Conservation (phyloP, 2,329 filamentous ascomycete species). For the Pseudocercospora fuligena region DNA sequence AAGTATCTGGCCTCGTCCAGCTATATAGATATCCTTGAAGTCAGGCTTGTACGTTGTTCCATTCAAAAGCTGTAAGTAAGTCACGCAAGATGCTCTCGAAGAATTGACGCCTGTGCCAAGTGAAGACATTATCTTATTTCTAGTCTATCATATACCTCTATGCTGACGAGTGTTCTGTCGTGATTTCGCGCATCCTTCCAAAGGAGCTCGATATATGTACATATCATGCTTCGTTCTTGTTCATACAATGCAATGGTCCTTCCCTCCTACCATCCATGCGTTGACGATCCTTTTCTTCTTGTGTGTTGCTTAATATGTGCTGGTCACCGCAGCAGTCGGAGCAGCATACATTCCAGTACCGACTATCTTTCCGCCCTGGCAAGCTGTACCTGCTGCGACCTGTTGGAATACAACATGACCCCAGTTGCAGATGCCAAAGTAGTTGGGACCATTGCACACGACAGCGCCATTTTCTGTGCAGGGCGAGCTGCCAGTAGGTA, state of each 20-base stretch:
- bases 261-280: background rate
- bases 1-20: too few relatives aligned
- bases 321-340: background rate
- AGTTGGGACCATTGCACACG: slow-evolving; percentile 46
- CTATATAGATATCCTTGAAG: too few relatives aligned
- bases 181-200: background rate
- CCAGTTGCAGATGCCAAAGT: slow-evolving; percentile 52
- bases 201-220: too few relatives aligned
- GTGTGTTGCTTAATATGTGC: background rate
- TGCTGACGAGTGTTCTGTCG: background rate
- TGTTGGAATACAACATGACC: slow-evolving; percentile 46
- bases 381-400: slow-evolving; percentile 51
- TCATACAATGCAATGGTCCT: background rate
- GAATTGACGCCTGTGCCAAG: too few relatives aligned
- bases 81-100: too few relatives aligned
- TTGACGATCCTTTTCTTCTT: background rate
- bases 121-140: background rate
- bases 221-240: too few relatives aligned
- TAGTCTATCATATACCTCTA: background rate
- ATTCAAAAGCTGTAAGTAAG: too few relatives aligned
- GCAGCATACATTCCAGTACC: slow-evolving; percentile 20
- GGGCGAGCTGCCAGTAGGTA: slow-evolving; percentile 8
- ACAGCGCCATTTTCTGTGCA: slow-evolving; percentile 24
- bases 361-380: slow-evolving; percentile 34
- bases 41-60: too few relatives aligned